A percentile compares a stretch with the other conserved stretches of the same genome.
phyloP scores from a whole-genome alignment of 2,329 filamentous ascomycete genomes.

The Epichloe coenophiala region DNA sequence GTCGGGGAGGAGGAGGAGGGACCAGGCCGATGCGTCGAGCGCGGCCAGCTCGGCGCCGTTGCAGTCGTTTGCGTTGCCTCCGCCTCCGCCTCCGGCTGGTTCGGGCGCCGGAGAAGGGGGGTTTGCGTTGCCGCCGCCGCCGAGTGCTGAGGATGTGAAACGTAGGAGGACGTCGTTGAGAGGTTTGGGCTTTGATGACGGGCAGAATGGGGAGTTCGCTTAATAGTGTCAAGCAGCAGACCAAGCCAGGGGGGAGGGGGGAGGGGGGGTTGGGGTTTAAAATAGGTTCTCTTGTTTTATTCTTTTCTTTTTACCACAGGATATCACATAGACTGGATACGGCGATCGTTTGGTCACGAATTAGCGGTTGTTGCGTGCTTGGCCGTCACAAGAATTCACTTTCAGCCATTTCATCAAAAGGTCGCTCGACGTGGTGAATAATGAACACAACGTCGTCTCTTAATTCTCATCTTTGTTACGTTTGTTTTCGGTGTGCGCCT shows the following conservation, averaged over 20 bases:
- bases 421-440: too few species aligned
- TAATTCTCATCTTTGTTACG: too few species aligned
- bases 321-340: constrained; percentile 1
- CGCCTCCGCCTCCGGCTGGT: constrained; percentile 48
- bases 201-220: constrained; percentile 75
- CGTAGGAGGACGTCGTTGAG: constrained; percentile 43
- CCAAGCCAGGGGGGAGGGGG: neutral
- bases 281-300: neutral
- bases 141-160: constrained; percentile 47
- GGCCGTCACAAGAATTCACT: neutral
- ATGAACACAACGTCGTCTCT: too few species aligned
- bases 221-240: constrained; percentile 13
- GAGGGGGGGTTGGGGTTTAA: neutral
- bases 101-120: constrained; percentile 21
- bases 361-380: neutral
- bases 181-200: constrained; percentile 73
- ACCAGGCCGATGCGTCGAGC: constrained; percentile 6
- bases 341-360: neutral
- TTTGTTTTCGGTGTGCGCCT: too few species aligned
- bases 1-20: constrained; percentile 31
- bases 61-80: constrained; percentile 50
- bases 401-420: neutral
- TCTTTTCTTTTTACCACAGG: too few species aligned
- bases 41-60: constrained; percentile 18
- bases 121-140: constrained; percentile 52